Evolutionary conservation across 2,329 filamentous ascomycete species (phyloP).

Genomic region (Clarireedia paspali): DNA sequence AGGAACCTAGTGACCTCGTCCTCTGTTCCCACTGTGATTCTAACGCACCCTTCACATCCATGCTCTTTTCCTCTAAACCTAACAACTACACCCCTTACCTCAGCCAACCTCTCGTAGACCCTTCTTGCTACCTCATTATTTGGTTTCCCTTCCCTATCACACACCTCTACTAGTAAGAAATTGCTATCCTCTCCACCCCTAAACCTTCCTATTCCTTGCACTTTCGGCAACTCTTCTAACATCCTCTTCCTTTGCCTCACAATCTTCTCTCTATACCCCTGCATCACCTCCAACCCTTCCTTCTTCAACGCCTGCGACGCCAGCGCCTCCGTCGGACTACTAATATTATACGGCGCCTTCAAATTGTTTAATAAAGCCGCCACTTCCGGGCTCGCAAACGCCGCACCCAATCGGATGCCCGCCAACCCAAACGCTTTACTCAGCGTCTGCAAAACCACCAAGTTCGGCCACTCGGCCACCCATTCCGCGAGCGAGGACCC

Average conservation of each 20-base stretch:
- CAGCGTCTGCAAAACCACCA: conserved; percentile 97
- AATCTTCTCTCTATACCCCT: conserved; percentile 59
- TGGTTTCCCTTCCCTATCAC: conserved; percentile 63
- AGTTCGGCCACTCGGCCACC: conserved; percentile 86
- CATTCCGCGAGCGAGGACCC: conserved; percentile 80
- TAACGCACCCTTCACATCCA: conserved; percentile 79
- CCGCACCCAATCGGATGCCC: conserved; percentile 81
- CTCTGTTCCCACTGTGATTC: conserved; percentile 89
- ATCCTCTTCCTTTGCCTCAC: conserved; percentile 71
- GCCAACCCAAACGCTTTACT: conserved; percentile 96
- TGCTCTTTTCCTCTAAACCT: conserved; percentile 89
- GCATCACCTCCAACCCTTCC: conserved; percentile 66
- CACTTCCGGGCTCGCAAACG: conserved; percentile 69
- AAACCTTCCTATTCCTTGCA: conserved; percentile 73
- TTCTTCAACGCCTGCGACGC: conserved; percentile 64
- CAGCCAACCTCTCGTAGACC: conserved; percentile 79
- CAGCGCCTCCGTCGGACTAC: conserved; percentile 76
- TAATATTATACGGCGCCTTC: conserved; percentile 95
- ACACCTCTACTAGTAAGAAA: conserved; percentile 84
- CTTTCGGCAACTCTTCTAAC: conserved; percentile 60
- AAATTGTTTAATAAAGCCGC: conserved; percentile 79
- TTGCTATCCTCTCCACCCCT: conserved; percentile 77
- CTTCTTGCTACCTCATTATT: conserved; percentile 71
- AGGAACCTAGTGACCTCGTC: conserved; percentile 76
- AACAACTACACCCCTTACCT: conserved; percentile 83